Base-by-base conservation (phyloP, 2,329 filamentous ascomycete species). In the Penicillium sp. region DNA sequence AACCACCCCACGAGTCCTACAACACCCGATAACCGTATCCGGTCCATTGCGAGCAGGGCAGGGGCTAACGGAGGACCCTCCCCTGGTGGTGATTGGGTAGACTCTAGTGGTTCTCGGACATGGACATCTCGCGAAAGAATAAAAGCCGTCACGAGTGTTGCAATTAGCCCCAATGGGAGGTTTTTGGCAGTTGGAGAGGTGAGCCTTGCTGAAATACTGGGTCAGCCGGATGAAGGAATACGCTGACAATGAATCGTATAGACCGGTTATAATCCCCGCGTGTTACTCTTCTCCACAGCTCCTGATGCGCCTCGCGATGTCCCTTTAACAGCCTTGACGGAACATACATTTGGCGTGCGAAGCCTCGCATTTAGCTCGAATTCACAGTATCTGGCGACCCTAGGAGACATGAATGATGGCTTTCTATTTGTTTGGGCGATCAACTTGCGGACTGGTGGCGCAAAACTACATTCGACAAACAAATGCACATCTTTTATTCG, bases 401-500 rank as follows among this genome's bases (percentile, higher is more conserved):
- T 99, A 12, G 94, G 94, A 26, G 84, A 88, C 18, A 83, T 89
- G 55, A 97, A 97, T 69, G 94, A 99, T 73, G 93, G 93, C 1
- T 97, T 95, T 68, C 79, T 99, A 20, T 96, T 93, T 69, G 81
- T 97, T 26, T 97, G 93, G 92, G 85, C 81, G 63, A 83, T 97
- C 62, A 91, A 95, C 66, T 76, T 87, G n/a, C 88, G 86, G 49
- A 94, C 85, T 9, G 93, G 92, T 18, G 82, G 87, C 20, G 87
- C 91, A 1, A 91, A 81, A 64, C 78, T 97, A 33, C 81, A 86
- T 82, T 93, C 81, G 69, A 96, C 83, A 79, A 97, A 97, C 73
- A 90, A 94, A 70, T 97, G 94, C 74, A 97, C 92, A 6, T 91
- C 90, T 18, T 86, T 85, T 60, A 83, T 97, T 65, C 87, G 87